These are phyloP conservation scores for Apiotrichum domesticum DNA, from an alignment of 1,284 basidiomycete genomes.

Conservation along the genomic window DNA sequence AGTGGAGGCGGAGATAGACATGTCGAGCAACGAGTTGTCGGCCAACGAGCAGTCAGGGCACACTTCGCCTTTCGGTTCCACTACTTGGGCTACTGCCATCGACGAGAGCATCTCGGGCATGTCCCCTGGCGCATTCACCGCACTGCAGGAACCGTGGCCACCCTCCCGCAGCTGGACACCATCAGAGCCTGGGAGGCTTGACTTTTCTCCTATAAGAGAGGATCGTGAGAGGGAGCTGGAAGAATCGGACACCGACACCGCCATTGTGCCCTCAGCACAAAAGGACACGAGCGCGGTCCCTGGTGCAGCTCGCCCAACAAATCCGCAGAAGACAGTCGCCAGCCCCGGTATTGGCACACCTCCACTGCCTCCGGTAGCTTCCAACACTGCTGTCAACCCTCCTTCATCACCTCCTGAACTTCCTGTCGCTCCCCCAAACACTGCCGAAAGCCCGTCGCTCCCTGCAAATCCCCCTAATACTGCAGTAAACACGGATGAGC, in stretches of 20 bases:
- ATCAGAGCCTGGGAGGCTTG: background rate
- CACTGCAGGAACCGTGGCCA: constrained; percentile 6
- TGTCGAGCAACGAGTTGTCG: background rate
- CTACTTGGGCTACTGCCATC: constrained; percentile 3
- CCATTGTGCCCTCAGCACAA: background rate
- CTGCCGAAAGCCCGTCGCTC: background rate
- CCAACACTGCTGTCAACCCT: background rate
- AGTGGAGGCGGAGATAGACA: background rate
- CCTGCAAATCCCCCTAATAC: background rate
- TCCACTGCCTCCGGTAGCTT: background rate
- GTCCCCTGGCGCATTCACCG: constrained; percentile 4
- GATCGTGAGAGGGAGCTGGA: background rate
- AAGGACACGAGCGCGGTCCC: background rate
- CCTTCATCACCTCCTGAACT: background rate
- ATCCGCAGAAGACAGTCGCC: background rate
- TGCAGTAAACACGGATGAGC: background rate
- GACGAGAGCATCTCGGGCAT: constrained; percentile 2
- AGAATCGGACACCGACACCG: background rate
- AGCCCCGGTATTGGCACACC: background rate
- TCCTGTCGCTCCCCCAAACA: background rate
- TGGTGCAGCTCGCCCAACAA: background rate
- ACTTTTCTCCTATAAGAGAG: constrained; percentile 2
- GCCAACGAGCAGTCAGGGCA: background rate
- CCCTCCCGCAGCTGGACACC: constrained; percentile 6
- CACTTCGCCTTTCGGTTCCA: constrained; percentile 4